These are phyloP conservation scores for Epichloe festucae DNA, from an alignment of 2,329 filamentous ascomycete genomes.

Conservation along the genomic window DNA sequence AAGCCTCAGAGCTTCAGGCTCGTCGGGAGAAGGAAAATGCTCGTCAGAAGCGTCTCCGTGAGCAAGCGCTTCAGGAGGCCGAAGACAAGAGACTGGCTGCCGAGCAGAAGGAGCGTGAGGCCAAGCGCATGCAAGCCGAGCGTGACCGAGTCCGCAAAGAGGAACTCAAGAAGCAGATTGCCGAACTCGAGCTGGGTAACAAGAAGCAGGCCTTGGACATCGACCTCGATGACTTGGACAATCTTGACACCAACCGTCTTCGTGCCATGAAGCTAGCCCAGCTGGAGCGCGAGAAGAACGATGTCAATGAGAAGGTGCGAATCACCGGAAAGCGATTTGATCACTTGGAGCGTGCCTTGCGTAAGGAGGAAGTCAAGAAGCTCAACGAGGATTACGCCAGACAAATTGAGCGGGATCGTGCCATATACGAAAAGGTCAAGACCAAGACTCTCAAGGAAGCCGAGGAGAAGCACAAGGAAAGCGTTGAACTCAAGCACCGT, in stretches of 20 bases:
- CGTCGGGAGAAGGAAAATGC: conserved; percentile 88
- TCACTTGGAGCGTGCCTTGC: conserved; percentile 91
- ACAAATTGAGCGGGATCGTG: conserved; percentile 67
- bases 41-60: conserved; percentile 70
- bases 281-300: conserved; percentile 96
- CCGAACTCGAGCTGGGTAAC: conserved; percentile 72
- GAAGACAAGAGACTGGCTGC: conserved; percentile 82
- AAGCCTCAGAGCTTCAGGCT: conserved; percentile 77
- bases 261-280: conserved; percentile 91
- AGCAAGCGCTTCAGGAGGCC: conserved; percentile 78
- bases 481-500: conserved; percentile 86
- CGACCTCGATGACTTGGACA: conserved; percentile 69
- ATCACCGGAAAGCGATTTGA: conserved; percentile 93
- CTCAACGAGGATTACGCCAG: conserved; percentile 70
- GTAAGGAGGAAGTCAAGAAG: conserved; percentile 91
- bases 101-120: conserved; percentile 83
- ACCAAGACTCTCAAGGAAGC: conserved; percentile 65
- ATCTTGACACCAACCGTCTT: conserved; percentile 78
- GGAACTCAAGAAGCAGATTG: conserved; percentile 84
- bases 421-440: conserved; percentile 69
- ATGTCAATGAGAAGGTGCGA: conserved; percentile 79
- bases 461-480: conserved; percentile 81
- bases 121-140: conserved; percentile 74
- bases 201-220: conserved; percentile 58
- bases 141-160: conserved; percentile 81